A percentile compares a stretch with the other conserved stretches of the same genome.
These are phyloP conservation scores for Verticillium isaacii DNA, from an alignment of 2,329 filamentous ascomycete genomes.

Conservation along the genomic window DNA sequence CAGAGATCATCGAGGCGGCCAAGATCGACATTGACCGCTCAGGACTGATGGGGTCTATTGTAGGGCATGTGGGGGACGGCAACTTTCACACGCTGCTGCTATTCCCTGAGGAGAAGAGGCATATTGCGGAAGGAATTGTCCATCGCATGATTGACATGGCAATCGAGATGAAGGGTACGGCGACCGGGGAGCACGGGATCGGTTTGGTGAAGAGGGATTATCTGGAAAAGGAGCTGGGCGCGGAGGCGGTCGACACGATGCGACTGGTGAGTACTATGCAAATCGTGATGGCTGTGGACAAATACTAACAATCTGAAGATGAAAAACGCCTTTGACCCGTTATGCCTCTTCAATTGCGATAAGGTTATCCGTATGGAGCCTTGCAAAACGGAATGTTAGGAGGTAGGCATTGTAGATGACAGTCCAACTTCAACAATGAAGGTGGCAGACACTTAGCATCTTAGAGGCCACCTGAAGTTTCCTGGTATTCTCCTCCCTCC, in stretches of 20 bases:
- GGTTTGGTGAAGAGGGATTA: conserved; percentile 83
- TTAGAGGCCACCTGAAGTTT: no score
- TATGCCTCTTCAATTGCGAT: conserved; percentile 39
- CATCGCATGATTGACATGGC: conserved; percentile 62
- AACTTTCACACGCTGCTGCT: conserved; percentile 52
- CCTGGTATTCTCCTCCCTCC: no score
- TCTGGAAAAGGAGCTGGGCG: conserved; percentile 70
- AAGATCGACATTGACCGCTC: conserved; percentile 52
- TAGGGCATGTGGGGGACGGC: conserved; percentile 65
- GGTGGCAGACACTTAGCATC: no score
- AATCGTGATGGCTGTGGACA: not conserved
- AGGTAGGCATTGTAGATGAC: no score
- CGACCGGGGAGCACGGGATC: conserved; percentile 62
- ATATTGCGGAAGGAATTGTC: conserved; percentile 42
- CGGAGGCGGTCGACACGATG: conserved; percentile 74
- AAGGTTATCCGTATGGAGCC: conserved; percentile 33
- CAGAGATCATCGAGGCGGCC: conserved; percentile 56
- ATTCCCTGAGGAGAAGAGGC: conserved; percentile 40
- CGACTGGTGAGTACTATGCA: conserved; percentile 52
- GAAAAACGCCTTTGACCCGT: conserved; percentile 56
- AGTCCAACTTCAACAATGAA: no score
- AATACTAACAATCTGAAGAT: conserved; percentile 27
- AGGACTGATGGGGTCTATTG: conserved; percentile 54
- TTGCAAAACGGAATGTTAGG: no score
- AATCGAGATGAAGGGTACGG: conserved; percentile 63